Base-by-base conservation (phyloP, 202 grass and related monocot genomes). In the Cymbopogon flexuosus region DNA sequence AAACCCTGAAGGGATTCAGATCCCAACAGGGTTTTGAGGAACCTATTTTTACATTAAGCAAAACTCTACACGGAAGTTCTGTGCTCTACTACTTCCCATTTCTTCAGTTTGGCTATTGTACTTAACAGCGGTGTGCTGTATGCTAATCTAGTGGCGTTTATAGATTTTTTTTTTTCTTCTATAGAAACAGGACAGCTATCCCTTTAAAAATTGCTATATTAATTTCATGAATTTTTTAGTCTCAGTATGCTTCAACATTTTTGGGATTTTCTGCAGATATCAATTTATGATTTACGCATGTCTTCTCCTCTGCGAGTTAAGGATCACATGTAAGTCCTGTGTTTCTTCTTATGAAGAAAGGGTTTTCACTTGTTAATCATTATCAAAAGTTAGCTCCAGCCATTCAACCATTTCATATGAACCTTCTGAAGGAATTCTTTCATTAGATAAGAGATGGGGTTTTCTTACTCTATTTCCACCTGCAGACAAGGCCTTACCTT, bases 221-320 rank as follows among this genome's bases (percentile, higher is more conserved):
- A 10, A 22, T 58, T 22, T 58, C 7, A 33, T 41, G 41, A 19
- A 10, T 52, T 39, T 19, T 71, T 42, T 37, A 37, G 30, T 68
- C 57, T 65, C 37, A 66, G 18, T 83, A 65, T 13, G 41, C 34
- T 36, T 87, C 5, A 51, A 51, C 45, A 41, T 0, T 37, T 22
- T 72, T 77, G 66, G 13, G 6, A 70, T 84, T 64, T 82, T 35
- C 56, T 94, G 84, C 81, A 97, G 94, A 72, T 97, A 88, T 87
- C 90, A 35, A 93, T 97, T 81, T 93, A 94, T 89, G 94, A 97
- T 68, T 79, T 97, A 71, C 91, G 91, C 22, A 94, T 92, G 91
- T 90, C 89, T 78, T 89, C 91, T 78, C 94, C 94, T 72, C 52
- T 94, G 67, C 59, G 84, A 76, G 76, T 97, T 83, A 97, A 97